phyloP scores from a whole-genome alignment of 495 filamentous ascomycete genomes.

The Elasticomyces elasticus region DNA sequence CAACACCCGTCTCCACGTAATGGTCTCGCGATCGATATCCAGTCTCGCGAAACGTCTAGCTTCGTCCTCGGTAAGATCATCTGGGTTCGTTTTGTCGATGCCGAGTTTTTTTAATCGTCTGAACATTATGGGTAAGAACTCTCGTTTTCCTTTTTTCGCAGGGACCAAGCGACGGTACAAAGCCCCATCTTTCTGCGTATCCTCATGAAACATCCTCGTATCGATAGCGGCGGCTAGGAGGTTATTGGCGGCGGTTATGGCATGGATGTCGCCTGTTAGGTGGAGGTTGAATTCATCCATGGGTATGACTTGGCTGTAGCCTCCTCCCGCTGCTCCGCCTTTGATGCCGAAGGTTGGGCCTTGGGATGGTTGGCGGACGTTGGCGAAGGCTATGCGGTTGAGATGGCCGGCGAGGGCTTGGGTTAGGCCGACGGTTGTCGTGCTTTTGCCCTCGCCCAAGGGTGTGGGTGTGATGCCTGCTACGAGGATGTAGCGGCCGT shows the following conservation, averaged over 20 bases:
- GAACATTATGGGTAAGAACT: conserved; percentile 84
- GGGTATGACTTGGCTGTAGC: conserved; percentile 96
- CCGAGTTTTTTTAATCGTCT: conserved; percentile 86
- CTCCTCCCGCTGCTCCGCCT: conserved; percentile 91
- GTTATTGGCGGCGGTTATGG: conserved; percentile 95
- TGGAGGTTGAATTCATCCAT: conserved; percentile 99
- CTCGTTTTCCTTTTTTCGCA: conserved; percentile 74
- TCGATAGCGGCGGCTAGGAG: conserved; percentile 96
- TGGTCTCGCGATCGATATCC: conserved; percentile 92
- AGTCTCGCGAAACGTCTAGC: conserved; percentile 77
- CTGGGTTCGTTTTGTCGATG: conserved; percentile 86
- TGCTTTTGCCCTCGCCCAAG: conserved; percentile 96
- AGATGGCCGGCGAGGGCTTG: conserved; percentile 91
- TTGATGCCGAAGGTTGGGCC: conserved; percentile 98
- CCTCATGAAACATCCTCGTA: conserved; percentile 96
- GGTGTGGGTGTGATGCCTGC: conserved; percentile 95
- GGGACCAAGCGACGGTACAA: conserved; percentile 87
- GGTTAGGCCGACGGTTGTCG: conserved; percentile 90
- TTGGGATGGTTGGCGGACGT: conserved; percentile 93
- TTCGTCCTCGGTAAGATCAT: conserved; percentile 83
- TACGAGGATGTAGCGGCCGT: conserved; percentile 85
- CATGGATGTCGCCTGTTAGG: conserved; percentile 94
- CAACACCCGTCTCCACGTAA: conserved; percentile 91
- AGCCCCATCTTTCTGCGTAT: conserved; percentile 80
- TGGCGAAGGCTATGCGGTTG: conserved; percentile 80